Conservation (phyloP, 73 alveolate genomes). For the Breviolum minutum region DNA sequence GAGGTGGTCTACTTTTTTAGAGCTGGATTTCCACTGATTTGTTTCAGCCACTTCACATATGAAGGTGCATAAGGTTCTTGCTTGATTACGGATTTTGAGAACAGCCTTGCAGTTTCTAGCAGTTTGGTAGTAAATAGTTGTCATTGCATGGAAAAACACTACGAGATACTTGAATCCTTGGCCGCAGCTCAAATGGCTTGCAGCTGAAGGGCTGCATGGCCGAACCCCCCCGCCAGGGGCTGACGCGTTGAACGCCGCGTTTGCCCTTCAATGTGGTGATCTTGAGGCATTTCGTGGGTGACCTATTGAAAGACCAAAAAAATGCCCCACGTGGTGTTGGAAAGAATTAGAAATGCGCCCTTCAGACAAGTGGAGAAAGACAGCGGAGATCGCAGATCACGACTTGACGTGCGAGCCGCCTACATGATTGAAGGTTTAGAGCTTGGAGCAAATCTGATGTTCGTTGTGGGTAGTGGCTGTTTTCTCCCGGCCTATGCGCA, state of each 20-base stretch:
- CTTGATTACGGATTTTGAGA: background rate
- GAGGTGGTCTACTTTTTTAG: background rate
- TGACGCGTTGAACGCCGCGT: background rate
- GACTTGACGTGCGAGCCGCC: slow-evolving; percentile 76
- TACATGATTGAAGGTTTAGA: slow-evolving; percentile 72
- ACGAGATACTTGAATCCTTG: background rate
- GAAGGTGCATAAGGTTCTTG: background rate
- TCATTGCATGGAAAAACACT: background rate
- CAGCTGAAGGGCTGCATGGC: background rate
- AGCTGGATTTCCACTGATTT: background rate
- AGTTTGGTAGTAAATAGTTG: no score
- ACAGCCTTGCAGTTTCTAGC: background rate
- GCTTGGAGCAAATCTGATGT: slow-evolving; percentile 59
- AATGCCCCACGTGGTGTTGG: slow-evolving; percentile 91
- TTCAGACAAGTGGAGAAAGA: background rate
- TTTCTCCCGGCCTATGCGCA: slow-evolving; percentile 87
- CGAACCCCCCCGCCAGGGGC: background rate
- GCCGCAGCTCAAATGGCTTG: slow-evolving; percentile 23
- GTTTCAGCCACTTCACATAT: background rate
- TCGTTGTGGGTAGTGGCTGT: slow-evolving; percentile 68
- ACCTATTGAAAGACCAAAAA: background rate
- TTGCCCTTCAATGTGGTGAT: slow-evolving; percentile 17
- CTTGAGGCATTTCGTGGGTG: background rate
- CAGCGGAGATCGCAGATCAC: background rate
- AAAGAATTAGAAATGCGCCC: slow-evolving; percentile 73